Evolutionary conservation across 2,329 filamentous ascomycete genomes (phyloP).

Genomic region (Alternaria metachromatica): DNA sequence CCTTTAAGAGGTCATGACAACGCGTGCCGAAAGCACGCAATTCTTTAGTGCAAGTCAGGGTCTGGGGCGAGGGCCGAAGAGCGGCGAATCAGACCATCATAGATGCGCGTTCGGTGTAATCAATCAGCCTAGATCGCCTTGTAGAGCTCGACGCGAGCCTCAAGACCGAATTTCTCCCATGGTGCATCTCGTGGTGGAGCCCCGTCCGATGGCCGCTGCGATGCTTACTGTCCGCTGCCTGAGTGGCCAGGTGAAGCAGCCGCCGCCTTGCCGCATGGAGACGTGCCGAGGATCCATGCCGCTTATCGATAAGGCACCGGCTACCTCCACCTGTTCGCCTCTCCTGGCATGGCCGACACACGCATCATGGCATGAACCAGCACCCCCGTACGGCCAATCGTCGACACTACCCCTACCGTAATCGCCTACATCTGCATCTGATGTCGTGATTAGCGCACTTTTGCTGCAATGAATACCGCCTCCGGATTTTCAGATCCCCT

Average conservation of each 20-base stretch:
- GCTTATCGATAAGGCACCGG: slow-evolving; percentile 27
- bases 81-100: slow-evolving; percentile 20
- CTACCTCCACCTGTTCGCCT: slow-evolving; percentile 26
- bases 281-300: slow-evolving; percentile 18
- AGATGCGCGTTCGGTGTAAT: slow-evolving; percentile 12
- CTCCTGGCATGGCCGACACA: slow-evolving; percentile 19
- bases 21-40: slow-evolving; percentile 27
- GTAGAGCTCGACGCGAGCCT: slow-evolving; percentile 18
- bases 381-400: slow-evolving; percentile 21
- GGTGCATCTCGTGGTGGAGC: slow-evolving; percentile 10
- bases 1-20: slow-evolving; percentile 29
- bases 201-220: not conserved
- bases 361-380: slow-evolving; percentile 33
- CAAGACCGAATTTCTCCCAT: slow-evolving; percentile 1
- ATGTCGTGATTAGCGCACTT: slow-evolving; percentile 43
- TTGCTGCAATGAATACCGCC: slow-evolving; percentile 47
- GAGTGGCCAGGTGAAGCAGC: slow-evolving; percentile 19
- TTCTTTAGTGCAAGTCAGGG: slow-evolving; percentile 23
- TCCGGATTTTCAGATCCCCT: slow-evolving; percentile 43
- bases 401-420: slow-evolving; percentile 19
- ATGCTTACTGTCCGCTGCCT: slow-evolving; percentile 21
- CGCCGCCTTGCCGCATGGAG: slow-evolving; percentile 21
- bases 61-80: slow-evolving; percentile 22
- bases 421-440: slow-evolving; percentile 29
- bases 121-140: not conserved